Conservation (phyloP, 78 protist genomes). For the Protostelium mycophagum region DNA sequence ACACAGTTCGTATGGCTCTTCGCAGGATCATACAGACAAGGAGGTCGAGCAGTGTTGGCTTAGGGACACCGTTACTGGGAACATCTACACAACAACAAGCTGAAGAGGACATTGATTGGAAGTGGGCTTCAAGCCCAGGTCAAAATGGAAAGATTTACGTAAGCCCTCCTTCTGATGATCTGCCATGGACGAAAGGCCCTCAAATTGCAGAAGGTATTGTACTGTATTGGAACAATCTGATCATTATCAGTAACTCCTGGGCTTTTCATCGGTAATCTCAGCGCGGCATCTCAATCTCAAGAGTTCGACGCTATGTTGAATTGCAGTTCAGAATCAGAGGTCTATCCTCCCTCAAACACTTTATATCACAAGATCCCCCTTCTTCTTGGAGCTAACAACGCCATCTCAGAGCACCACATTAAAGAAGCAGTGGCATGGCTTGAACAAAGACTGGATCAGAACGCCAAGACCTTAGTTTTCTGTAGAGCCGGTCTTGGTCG, state of each 20-base stretch:
- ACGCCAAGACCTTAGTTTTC: background rate
- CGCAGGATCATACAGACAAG: background rate
- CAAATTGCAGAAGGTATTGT: background rate
- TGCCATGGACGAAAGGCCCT: background rate
- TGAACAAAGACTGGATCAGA: background rate
- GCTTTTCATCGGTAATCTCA: background rate
- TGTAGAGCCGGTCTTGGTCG: background rate
- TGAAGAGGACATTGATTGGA: background rate
- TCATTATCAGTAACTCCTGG: background rate
- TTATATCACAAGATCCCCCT: background rate
- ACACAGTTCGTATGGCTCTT: background rate
- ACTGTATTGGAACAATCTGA: background rate
- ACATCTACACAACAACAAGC: background rate
- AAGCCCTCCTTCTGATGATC: background rate
- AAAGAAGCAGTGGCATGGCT: background rate
- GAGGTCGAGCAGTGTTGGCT: background rate
- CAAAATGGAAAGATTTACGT: background rate
- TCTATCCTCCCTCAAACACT: background rate
- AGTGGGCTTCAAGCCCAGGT: background rate
- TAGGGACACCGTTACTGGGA: background rate
- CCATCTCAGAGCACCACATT: background rate
- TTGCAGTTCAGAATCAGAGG: background rate
- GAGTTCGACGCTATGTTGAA: background rate
- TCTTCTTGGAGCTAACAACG: background rate
- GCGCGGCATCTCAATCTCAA: background rate